phyloP scores from a whole-genome alignment of 2,329 filamentous ascomycete genomes.

The Amesomyces nigricolor region DNA sequence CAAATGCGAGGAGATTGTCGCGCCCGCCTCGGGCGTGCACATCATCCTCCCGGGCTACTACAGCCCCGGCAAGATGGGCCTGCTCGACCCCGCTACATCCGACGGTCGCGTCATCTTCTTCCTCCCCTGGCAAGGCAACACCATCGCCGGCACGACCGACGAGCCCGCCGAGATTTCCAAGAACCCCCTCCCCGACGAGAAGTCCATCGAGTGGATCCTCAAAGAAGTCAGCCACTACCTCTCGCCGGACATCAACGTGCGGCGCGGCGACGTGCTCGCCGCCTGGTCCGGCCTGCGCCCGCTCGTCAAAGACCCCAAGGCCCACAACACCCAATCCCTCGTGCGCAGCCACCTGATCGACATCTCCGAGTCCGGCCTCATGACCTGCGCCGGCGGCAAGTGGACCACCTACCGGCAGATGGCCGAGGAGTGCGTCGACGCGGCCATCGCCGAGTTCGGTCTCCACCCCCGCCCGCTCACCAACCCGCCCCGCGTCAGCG shows the following conservation, averaged over 20 bases:
- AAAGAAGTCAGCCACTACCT: conserved; percentile 72
- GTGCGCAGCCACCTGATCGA: conserved; percentile 78
- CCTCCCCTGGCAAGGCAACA: conserved; percentile 80
- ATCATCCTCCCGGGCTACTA: conserved; percentile 74
- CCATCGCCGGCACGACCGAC: conserved; percentile 78
- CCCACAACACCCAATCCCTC: conserved; percentile 74
- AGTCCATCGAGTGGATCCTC: conserved; percentile 78
- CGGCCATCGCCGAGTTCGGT: conserved; percentile 62
- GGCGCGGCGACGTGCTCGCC: conserved; percentile 69
- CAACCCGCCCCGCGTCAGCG: conserved; percentile 59
- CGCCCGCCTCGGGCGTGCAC: conserved; percentile 77
- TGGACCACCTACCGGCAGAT: conserved; percentile 89
- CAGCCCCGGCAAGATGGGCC: conserved; percentile 72
- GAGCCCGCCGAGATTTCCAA: conserved; percentile 62
- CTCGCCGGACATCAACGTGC: conserved; percentile 67
- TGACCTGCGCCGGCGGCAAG: conserved; percentile 79
- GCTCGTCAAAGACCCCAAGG: conserved; percentile 73
- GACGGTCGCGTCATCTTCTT: conserved; percentile 88
- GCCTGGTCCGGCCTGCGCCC: conserved; percentile 77
- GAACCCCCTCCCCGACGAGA: conserved; percentile 66
- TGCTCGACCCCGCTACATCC: conserved; percentile 75
- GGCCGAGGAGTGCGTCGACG: conserved; percentile 79
- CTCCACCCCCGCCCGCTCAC: conserved; percentile 49
- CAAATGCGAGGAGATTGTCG: conserved; percentile 63
- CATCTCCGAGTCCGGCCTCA: conserved; percentile 65